A percentile compares a stretch with the other conserved stretches of the same genome.
phyloP scores from a whole-genome alignment of 331 rosid genomes.

The Telfairia occidentalis region DNA sequence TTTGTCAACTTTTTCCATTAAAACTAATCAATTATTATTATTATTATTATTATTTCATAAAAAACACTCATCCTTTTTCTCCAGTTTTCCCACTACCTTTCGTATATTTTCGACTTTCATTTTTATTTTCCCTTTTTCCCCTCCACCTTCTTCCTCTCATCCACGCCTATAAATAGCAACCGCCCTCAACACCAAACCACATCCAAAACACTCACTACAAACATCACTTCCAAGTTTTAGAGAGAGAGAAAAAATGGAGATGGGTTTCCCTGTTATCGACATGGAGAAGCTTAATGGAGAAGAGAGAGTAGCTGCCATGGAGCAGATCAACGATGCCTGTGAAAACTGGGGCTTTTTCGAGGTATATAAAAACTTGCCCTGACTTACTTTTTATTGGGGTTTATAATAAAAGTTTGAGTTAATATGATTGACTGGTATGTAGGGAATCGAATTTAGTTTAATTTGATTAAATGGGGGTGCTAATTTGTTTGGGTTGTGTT shows the following conservation, averaged over 20 bases:
- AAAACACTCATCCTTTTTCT: too few species aligned
- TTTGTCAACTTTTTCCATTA: neutral
- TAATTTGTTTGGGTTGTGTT: neutral
- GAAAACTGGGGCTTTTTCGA: constrained; percentile 98
- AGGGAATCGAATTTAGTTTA: too few species aligned
- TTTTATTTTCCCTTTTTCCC: neutral
- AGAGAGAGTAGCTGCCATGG: constrained; percentile 53
- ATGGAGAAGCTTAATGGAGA: constrained; percentile 55
- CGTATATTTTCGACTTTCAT: neutral
- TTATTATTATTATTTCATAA: too few species aligned
- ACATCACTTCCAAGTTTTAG: neutral
- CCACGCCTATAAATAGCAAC: neutral
- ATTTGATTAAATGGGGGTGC: neutral
- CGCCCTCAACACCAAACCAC: neutral
- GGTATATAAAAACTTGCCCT: too few species aligned
- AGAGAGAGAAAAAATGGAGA: constrained; percentile 25
- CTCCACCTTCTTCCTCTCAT: neutral
- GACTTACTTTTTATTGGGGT: too few species aligned
- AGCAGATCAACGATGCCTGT: constrained; percentile 65
- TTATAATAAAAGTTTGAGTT: too few species aligned
- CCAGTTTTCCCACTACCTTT: neutral
- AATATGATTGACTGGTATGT: too few species aligned
- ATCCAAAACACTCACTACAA: neutral
- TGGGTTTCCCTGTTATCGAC: constrained; percentile 65
- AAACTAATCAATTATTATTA: too few species aligned